A percentile compares a stretch with the other conserved stretches of the same genome.
phyloP scores from a whole-genome alignment of 257 asterid genomes.

The Solanum peruvianum region DNA sequence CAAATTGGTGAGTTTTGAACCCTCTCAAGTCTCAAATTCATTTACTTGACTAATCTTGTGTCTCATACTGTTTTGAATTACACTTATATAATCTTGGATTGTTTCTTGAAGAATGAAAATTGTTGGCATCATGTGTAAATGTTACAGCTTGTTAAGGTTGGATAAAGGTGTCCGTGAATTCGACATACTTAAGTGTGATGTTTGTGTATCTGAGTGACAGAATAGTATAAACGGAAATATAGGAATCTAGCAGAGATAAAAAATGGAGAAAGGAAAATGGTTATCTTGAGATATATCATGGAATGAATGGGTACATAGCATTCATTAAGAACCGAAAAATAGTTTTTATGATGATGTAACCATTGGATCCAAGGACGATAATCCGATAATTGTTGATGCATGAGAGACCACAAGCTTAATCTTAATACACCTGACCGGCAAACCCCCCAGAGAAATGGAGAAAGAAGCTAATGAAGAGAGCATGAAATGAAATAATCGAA shows the following conservation, averaged over 20 bases:
- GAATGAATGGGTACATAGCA: not conserved
- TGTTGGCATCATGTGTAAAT: not conserved
- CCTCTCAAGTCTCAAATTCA: not conserved
- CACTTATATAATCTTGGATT: not conserved
- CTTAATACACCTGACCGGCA: not conserved
- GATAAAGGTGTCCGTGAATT: not conserved
- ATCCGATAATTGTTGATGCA: not conserved
- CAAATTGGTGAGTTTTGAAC: constrained; percentile 15
- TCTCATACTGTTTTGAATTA: too few species aligned
- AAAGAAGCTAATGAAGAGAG: not conserved
- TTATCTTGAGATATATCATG: too few species aligned
- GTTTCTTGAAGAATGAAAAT: not conserved
- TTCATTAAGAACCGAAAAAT: not conserved
- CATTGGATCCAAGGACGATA: not conserved
- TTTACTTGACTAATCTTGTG: not conserved
- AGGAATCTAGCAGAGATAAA: not conserved
- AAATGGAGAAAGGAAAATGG: not conserved
- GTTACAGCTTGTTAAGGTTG: not conserved
- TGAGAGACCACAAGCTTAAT: not conserved
- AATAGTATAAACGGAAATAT: not conserved
- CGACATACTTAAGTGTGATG: not conserved
- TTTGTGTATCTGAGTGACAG: not conserved
- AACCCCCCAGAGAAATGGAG: not conserved
- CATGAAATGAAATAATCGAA: not conserved
- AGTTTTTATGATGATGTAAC: not conserved